phyloP scores from a whole-genome alignment of 768 basidiomycete genomes.

The Suillus cothurnatus region DNA sequence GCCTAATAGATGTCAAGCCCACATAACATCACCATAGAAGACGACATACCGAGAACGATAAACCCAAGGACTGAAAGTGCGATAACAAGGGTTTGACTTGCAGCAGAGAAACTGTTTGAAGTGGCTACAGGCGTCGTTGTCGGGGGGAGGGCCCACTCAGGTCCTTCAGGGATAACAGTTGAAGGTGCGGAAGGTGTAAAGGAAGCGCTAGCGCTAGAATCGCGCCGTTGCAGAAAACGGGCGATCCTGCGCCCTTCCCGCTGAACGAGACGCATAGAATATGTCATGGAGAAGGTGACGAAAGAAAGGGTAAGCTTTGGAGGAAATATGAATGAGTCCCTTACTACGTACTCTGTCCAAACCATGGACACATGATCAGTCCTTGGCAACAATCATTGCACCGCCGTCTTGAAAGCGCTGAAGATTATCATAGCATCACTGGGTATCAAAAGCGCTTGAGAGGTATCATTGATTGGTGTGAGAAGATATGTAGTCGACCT shows the following conservation, averaged over 20 bases:
- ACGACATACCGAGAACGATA: constrained; percentile 28
- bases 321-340: neutral
- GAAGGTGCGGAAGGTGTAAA: constrained; percentile 12
- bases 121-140: constrained; percentile 7
- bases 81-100: constrained; percentile 2
- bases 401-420: neutral
- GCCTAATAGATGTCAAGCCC: constrained; percentile 12
- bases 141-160: constrained; percentile 11
- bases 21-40: constrained; percentile 6
- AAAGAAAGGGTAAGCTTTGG: neutral
- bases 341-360: neutral
- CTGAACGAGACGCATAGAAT: neutral
- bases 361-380: neutral
- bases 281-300: neutral
- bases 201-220: neutral
- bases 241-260: constrained; percentile 6
- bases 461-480: too few species aligned
- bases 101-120: constrained; percentile 8
- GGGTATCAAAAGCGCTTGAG: too few species aligned
- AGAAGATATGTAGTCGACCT: neutral
- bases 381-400: constrained; percentile 6
- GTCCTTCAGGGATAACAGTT: constrained; percentile 9
- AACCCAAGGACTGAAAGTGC: constrained; percentile 23
- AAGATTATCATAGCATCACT: too few species aligned
- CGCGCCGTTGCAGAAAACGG: neutral